Evolutionary conservation across 768 basidiomycete species (phyloP).

Genomic region (Xerocomus potaroensis): DNA sequence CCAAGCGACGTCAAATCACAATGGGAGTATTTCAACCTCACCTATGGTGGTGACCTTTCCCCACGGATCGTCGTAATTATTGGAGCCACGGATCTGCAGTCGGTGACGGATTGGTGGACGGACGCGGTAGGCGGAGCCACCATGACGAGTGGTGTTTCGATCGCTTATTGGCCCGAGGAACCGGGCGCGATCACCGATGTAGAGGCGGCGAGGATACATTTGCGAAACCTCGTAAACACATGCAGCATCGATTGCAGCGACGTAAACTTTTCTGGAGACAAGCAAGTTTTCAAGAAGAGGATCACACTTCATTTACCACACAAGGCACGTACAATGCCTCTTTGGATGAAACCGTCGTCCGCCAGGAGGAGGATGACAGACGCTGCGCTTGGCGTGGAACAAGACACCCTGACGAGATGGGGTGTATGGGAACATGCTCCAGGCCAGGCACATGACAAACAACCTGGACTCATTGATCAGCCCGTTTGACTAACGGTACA

Average conservation of each 20-base stretch:
- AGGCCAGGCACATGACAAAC: not conserved
- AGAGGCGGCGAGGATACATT: slow-evolving; percentile 2
- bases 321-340: not conserved
- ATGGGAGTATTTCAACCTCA: slow-evolving; percentile 22
- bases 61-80: slow-evolving; percentile 21
- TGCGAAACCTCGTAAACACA: slow-evolving; percentile 16
- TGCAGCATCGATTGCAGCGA: slow-evolving; percentile 25
- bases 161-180: slow-evolving; percentile 19
- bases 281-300: slow-evolving; percentile 10
- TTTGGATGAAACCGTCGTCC: slow-evolving; percentile 1
- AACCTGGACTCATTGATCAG: too few relatives aligned
- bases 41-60: slow-evolving; percentile 25
- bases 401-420: slow-evolving; percentile 20
- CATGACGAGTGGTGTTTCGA: slow-evolving; percentile 1
- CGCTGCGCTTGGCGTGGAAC: not conserved
- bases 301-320: slow-evolving; percentile 1
- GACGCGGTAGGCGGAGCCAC: not conserved
- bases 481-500: too few relatives aligned
- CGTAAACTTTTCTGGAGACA: slow-evolving; percentile 2
- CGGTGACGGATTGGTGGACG: slow-evolving; percentile 22
- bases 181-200: not conserved
- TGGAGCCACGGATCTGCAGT: slow-evolving; percentile 13
- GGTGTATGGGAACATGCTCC: slow-evolving; percentile 18
- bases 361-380: not conserved
- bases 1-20: slow-evolving; percentile 12